These are phyloP conservation scores for Tetracladium maxilliforme DNA, from an alignment of 2,329 filamentous ascomycete genomes.

Conservation along the genomic window DNA sequence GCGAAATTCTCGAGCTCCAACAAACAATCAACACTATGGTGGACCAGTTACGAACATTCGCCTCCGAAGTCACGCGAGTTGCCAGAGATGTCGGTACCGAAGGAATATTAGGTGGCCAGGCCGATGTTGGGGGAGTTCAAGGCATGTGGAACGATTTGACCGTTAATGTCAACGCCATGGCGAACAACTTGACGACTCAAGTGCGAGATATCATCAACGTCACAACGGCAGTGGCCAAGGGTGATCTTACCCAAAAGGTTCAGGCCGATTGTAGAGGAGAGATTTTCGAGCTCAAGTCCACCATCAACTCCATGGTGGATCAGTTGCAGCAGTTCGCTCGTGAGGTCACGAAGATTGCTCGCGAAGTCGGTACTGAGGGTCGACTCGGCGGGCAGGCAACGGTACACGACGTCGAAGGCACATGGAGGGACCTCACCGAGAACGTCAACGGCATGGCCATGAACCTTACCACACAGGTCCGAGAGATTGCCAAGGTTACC, in stretches of 20 bases:
- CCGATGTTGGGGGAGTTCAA: constrained; percentile 70
- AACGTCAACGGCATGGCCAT: constrained; percentile 98
- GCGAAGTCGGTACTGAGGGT: constrained; percentile 93
- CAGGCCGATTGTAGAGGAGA: constrained; percentile 85
- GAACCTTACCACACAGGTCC: constrained; percentile 93
- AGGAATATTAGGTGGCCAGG: constrained; percentile 69
- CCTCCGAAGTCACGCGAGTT: constrained; percentile 70
- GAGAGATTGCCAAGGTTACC: constrained; percentile 93
- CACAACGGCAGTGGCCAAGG: constrained; percentile 58
- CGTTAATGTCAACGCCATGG: constrained; percentile 79
- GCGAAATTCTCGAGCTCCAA: constrained; percentile 71
- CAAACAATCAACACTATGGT: constrained; percentile 87
- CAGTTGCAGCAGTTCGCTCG: constrained; percentile 93
- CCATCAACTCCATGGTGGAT: constrained; percentile 99
- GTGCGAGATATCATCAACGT: constrained; percentile 89
- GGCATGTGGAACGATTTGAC: constrained; percentile 84
- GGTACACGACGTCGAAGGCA: constrained; percentile 90
- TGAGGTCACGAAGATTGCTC: constrained; percentile 91
- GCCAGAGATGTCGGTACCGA: constrained; percentile 75
- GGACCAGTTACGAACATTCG: constrained; percentile 70
- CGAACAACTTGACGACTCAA: constrained; percentile 74
- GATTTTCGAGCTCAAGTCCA: constrained; percentile 89
- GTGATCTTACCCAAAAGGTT: constrained; percentile 93
- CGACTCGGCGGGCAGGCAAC: constrained; percentile 88
- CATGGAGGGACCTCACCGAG: constrained; percentile 90